A percentile compares a stretch with the other conserved stretches of the same genome.
These are phyloP conservation scores for Albizia julibrissin DNA, from an alignment of 306 rosid species.

Conservation along the genomic window DNA sequence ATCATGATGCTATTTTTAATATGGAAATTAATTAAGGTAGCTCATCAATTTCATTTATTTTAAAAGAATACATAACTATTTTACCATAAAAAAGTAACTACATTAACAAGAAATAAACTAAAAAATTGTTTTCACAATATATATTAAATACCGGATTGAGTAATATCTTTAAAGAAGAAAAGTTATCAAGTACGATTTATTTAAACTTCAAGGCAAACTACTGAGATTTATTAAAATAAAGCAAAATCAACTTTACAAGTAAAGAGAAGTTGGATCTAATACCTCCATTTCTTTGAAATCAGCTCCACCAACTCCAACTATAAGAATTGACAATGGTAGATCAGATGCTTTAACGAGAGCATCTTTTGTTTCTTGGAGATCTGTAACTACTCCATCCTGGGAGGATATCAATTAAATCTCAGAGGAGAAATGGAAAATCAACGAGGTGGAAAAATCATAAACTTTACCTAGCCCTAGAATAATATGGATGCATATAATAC, in stretches of 20 bases:
- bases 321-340: constrained; percentile 91
- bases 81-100: background rate
- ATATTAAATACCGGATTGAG: background rate
- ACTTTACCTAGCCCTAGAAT: constrained; percentile 7
- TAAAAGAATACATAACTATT: background rate
- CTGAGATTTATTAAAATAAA: background rate
- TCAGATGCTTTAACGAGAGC: constrained; percentile 97
- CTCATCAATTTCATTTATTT: background rate
- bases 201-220: background rate
- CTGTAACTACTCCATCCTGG: constrained; percentile 99
- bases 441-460: constrained; percentile 17
- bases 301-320: constrained; percentile 99
- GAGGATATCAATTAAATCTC: constrained; percentile 37
- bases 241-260: constrained; percentile 12
- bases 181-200: background rate
- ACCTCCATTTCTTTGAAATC: constrained; percentile 99
- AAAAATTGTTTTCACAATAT: background rate
- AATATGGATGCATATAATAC: background rate
- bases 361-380: constrained; percentile 99
- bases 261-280: constrained; percentile 26
- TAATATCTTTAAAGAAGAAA: background rate
- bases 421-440: constrained; percentile 23
- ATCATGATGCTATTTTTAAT: background rate
- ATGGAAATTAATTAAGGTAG: background rate
- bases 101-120: background rate